Base-by-base conservation (phyloP, 495 filamentous ascomycete species). In the Talaromyces wortmannii region DNA sequence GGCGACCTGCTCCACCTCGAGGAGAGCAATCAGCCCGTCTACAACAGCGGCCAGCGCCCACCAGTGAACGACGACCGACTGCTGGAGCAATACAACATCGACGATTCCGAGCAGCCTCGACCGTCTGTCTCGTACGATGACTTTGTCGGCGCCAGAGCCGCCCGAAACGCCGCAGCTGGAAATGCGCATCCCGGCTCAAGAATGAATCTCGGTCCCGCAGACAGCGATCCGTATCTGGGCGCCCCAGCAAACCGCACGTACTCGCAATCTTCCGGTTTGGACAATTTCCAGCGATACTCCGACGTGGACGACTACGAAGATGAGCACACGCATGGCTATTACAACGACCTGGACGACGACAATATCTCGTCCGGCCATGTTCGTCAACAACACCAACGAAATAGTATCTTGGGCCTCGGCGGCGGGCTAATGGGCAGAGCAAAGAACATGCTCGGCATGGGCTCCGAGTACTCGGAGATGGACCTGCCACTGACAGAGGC, bases 401-500 rank as follows among this genome's bases (percentile, higher is more conserved):
- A 96, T 60, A 96, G 91, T 64, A 84, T 95, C 30, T 73, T 97
- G 53, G 84, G 86, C 50, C 67, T 96, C 65, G 91, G 92, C 49
- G 91, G 94, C 57, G 90, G 92, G 7, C 68, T 97, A 33, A 77
- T 95, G 64, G 95, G 92, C 11, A 84, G 78, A 60, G 88, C 89
- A 10, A 97, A 95, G 71, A 87, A 85, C 69, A 91, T 88, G 83
- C 74, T 97, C 52, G 94, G 94, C 48, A 95, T 96, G 89, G 85
- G 81, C 10, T 84, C 89, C 51, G 85, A 94, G 46, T 97, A 97
- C 71, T 95, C 91, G 50, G 95, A 97, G 67, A 97, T 99, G 95
- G 92, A 99, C 63, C 78, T 97, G 40, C 95, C 95, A 12, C 73
- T 99, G 63, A 97, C 91, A 16, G 91, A 97, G 60, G 69, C 86